Conservation (phyloP, 1,284 basidiomycete species). For the Ceratobasidium sp. region DNA sequence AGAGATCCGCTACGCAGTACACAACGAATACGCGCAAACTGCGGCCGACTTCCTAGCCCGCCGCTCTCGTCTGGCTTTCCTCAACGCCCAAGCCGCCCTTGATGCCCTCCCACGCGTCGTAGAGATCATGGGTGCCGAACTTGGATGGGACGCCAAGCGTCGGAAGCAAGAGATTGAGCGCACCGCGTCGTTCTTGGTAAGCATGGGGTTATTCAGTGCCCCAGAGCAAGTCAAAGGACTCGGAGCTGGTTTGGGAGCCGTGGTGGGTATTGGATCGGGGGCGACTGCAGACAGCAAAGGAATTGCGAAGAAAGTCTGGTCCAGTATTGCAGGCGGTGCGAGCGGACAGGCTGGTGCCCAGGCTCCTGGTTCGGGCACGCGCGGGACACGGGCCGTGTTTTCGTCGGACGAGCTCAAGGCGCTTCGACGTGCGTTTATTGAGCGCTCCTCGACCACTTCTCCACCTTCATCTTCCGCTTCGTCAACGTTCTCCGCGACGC, state of each 20-base stretch:
- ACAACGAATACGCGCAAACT: conserved; percentile 91
- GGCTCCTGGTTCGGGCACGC: conserved; percentile 47
- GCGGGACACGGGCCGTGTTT: conserved; percentile 54
- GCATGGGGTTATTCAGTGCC: conserved; percentile 77
- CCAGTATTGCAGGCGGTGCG: conserved; percentile 15
- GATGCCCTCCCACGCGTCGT: conserved; percentile 88
- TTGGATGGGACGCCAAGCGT: conserved; percentile 77
- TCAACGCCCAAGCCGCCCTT: conserved; percentile 90
- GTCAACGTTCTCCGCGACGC: conserved; percentile 5
- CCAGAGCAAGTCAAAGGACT: conserved; percentile 39
- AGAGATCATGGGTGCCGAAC: conserved; percentile 90
- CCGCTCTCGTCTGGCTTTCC: conserved; percentile 90
- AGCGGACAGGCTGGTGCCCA: conserved; percentile 51
- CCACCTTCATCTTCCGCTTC: conserved; percentile 12
- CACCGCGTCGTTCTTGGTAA: conserved; percentile 74
- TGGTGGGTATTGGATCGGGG: conserved; percentile 56
- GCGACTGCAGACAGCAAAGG: conserved; percentile 58
- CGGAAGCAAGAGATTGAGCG: conserved; percentile 72
- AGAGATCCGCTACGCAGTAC: conserved; percentile 91
- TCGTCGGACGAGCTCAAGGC: conserved; percentile 53
- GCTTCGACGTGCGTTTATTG: conserved; percentile 49
- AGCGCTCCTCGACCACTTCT: conserved; percentile 48
- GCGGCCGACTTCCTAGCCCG: conserved; percentile 94
- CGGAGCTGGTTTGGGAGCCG: conserved; percentile 54
- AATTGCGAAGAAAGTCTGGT: conserved; percentile 30